A percentile compares a stretch with the other conserved stretches of the same genome.
Evolutionary conservation across 1,139 yeast species (phyloP).

Genomic region (Geotrichum aggregatum): DNA sequence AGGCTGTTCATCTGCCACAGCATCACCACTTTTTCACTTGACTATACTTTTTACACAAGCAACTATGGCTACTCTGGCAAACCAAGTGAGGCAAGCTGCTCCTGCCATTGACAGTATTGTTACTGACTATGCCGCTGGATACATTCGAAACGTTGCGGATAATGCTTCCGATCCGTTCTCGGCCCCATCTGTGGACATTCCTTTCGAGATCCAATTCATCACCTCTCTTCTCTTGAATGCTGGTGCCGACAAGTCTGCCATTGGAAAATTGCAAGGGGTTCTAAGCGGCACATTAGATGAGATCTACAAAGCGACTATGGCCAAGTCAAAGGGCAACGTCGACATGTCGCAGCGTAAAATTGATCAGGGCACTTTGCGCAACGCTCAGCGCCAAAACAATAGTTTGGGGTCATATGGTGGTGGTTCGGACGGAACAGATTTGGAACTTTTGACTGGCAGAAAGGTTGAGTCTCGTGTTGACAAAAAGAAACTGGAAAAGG

Average conservation of each 20-base stretch:
- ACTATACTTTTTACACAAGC: too few species aligned
- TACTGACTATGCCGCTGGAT: conserved; percentile 87
- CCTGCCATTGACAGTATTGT: conserved; percentile 87
- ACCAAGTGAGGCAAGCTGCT: conserved; percentile 76
- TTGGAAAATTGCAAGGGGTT: conserved; percentile 46
- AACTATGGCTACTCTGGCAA: conserved; percentile 23
- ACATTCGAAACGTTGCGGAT: conserved; percentile 68
- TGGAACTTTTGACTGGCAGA: conserved; percentile 81
- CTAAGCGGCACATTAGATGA: conserved; percentile 50
- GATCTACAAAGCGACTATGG: conserved; percentile 63
- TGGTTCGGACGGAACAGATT: conserved; percentile 64
- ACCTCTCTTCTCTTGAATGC: conserved; percentile 65
- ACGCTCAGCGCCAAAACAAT: conserved; percentile 37
- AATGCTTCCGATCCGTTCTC: conserved; percentile 75
- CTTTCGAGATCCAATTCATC: conserved; percentile 62
- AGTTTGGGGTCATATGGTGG: conserved; percentile 37
- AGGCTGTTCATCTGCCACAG: neutral
- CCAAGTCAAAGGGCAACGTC: conserved; percentile 42
- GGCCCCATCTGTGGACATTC: conserved; percentile 58
- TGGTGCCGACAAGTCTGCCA: conserved; percentile 63
- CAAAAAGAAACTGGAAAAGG: conserved; percentile 92
- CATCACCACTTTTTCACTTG: too few species aligned
- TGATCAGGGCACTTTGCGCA: conserved; percentile 39
- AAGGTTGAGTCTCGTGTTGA: conserved; percentile 92
- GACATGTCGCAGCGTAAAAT: conserved; percentile 81